Conservation (phyloP, 768 basidiomycete species). For the Tricholoma bakamatsutake region DNA sequence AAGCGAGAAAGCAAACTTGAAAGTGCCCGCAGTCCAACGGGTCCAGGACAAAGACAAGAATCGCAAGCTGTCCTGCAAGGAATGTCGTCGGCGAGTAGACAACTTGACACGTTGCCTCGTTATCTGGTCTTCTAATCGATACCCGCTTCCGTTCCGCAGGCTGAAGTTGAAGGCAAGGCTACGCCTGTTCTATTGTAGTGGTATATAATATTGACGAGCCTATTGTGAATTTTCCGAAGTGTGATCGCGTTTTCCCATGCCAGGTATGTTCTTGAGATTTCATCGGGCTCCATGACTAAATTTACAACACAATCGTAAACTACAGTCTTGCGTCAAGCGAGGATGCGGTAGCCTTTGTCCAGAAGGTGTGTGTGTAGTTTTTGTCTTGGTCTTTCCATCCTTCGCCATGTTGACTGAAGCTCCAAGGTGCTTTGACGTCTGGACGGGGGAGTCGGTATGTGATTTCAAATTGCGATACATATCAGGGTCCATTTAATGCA, state of each 20-base stretch:
- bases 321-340: constrained; percentile 56
- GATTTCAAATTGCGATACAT: background rate
- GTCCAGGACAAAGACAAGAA: constrained; percentile 36
- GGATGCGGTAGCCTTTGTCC: constrained; percentile 61
- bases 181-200: background rate
- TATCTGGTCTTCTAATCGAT: background rate
- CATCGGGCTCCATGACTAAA: constrained; percentile 5
- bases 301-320: constrained; percentile 2
- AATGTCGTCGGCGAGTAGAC: constrained; percentile 39
- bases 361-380: constrained; percentile 41
- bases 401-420: background rate
- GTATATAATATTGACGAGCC: background rate
- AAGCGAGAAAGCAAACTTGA: background rate
- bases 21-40: constrained; percentile 8
- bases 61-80: constrained; percentile 43
- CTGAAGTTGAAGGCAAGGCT: constrained; percentile 42
- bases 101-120: background rate
- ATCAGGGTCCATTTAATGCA: background rate
- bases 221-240: constrained; percentile 31
- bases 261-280: constrained; percentile 29
- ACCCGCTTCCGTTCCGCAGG: constrained; percentile 18
- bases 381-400: constrained; percentile 4
- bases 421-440: constrained; percentile 52
- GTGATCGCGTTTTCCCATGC: constrained; percentile 62
- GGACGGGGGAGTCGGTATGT: constrained; percentile 58